Base-by-base conservation (phyloP, 768 basidiomycete genomes). In the Pisolithus orientalis region DNA sequence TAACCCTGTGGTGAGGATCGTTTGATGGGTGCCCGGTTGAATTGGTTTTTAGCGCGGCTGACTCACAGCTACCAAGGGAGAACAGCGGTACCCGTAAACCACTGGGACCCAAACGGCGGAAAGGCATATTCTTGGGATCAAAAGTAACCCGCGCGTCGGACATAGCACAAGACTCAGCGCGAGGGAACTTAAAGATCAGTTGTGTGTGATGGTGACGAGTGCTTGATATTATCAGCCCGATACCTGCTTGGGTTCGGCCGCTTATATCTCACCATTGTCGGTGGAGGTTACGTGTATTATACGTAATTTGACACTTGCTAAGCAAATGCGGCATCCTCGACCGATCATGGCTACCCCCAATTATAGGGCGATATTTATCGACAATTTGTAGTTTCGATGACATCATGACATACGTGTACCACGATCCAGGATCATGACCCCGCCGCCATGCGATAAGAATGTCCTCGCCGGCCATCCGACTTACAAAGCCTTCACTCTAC, bases 61-160 rank as follows among this genome's bases (percentile, higher is more conserved):
- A 57, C 67, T 53, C 46, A 74, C 78, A 80, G 57, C 75, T 75
- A 53, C 80, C 81, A 37, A 80, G 71, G 10, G 73, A 74, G 66
- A 83, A 75, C 14, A 76, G 62, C 6, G 78, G 75, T 4, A 82
- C 80, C 37, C 75, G 68, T 50, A 80, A 61, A 14, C 79, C 78
- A 32, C 70, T 72, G 17, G 67, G 58, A 43, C 78, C 78, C 11
- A 79, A 65, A 49, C 72, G 70, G 52, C 73, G 70, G 60, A 70
- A 72, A 11, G 57, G 62, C 71, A 72, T 72, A 34, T 62, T 61
- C 62, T 74, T 74, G 50, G 66, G 67, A 27, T 73, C 60, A 47
- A 67, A 73, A 45, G 70, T 70, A n/a, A 63, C 54, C 50, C 59
- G 55, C 47, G 62, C 62, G 4, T 17, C 14, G 9, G 64, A 61